Conservation (phyloP, 495 filamentous ascomycete species). For the Xylaria curta region DNA sequence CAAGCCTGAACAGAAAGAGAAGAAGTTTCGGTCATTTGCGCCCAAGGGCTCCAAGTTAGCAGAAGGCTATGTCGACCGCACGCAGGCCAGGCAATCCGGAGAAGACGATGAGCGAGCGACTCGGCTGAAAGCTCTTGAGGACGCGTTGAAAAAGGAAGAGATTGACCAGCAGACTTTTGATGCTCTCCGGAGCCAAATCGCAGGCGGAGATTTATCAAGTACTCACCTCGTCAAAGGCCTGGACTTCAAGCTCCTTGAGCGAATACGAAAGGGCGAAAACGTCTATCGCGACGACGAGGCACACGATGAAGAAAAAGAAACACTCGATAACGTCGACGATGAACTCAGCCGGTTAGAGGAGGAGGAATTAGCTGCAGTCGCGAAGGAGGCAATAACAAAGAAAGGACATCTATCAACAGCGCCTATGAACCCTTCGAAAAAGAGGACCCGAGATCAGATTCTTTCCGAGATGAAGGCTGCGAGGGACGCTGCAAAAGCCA, state of each 20-base stretch:
- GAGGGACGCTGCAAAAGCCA: slow-evolving; percentile 63
- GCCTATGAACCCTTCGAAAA: slow-evolving; percentile 63
- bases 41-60: slow-evolving; percentile 85
- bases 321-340: slow-evolving; percentile 66
- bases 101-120: slow-evolving; percentile 68
- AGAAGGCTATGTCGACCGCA: slow-evolving; percentile 85
- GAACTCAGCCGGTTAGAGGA: slow-evolving; percentile 78
- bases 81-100: slow-evolving; percentile 58
- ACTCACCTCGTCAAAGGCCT: slow-evolving; percentile 92
- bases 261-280: slow-evolving; percentile 76
- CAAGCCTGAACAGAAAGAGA: slow-evolving; percentile 55
- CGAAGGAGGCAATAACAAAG: slow-evolving; percentile 64
- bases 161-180: slow-evolving; percentile 80
- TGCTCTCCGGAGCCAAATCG: slow-evolving; percentile 72
- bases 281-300: slow-evolving; percentile 51
- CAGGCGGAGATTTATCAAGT: slow-evolving; percentile 78
- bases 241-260: slow-evolving; percentile 80
- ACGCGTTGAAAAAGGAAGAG: slow-evolving; percentile 80
- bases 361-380: slow-evolving; percentile 63
- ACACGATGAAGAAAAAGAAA: slow-evolving; percentile 31
- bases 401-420: slow-evolving; percentile 77
- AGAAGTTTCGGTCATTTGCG: slow-evolving; percentile 77
- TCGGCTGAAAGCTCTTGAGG: slow-evolving; percentile 79
- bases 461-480: slow-evolving; percentile 80
- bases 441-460: slow-evolving; percentile 82